phyloP scores from a whole-genome alignment of 768 basidiomycete species.

The Agrocybe chaxingu region DNA sequence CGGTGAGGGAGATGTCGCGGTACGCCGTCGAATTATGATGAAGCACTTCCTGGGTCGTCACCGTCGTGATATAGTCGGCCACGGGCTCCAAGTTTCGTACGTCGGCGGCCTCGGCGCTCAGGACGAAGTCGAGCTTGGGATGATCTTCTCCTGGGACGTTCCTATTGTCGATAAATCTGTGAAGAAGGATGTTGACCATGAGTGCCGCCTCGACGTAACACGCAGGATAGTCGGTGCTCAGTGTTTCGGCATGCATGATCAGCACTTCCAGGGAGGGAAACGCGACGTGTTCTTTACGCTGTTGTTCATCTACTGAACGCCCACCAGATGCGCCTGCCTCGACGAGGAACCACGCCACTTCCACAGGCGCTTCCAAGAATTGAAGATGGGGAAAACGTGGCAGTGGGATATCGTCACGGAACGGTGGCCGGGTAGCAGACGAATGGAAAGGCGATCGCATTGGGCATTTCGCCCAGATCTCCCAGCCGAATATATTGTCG shows the following conservation, averaged over 20 bases:
- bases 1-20: slow-evolving; percentile 1
- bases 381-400: slow-evolving; percentile 3
- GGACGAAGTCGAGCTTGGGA: not conserved
- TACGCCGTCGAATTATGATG: slow-evolving; percentile 7
- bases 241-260: slow-evolving; percentile 10
- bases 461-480: slow-evolving; percentile 3
- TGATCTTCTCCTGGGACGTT: not conserved
- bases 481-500: slow-evolving; percentile 13
- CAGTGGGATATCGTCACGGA: not conserved
- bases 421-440: not conserved
- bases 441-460: not conserved
- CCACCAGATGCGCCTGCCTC: not conserved
- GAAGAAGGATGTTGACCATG: slow-evolving; percentile 10
- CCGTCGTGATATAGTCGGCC: slow-evolving; percentile 7
- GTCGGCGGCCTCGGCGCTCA: slow-evolving; percentile 9
- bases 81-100: slow-evolving; percentile 15
- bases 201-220: slow-evolving; percentile 14
- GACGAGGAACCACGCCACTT: slow-evolving; percentile 12
- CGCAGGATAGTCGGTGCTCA: slow-evolving; percentile 12
- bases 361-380: slow-evolving; percentile 11
- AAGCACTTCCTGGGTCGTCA: slow-evolving; percentile 8
- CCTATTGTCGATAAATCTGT: no score
- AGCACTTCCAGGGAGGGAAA: slow-evolving; percentile 8
- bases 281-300: not conserved
- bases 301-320: no score